Percentiles rank a stretch among this genome's conserved stretches.
Conservation (phyloP, 306 rosid species). For the Medicago lupulina region DNA sequence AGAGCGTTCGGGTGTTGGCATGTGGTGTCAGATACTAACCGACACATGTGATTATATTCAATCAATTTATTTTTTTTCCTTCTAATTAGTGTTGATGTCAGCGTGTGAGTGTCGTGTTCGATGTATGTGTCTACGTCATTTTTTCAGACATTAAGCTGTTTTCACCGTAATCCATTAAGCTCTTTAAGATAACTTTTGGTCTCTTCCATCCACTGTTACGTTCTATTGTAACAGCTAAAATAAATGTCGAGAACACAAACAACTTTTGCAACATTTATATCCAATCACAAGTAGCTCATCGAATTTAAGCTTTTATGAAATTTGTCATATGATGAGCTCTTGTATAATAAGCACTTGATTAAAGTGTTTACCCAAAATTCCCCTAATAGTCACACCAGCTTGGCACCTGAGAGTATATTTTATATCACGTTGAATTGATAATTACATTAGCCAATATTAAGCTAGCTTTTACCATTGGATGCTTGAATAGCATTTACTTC, state of each 20-base stretch:
- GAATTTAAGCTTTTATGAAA: not conserved
- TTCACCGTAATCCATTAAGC: not conserved
- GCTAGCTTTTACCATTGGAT: slow-evolving; percentile 19
- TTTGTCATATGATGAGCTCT: not conserved
- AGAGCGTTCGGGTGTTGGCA: no score
- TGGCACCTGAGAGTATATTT: slow-evolving; percentile 26
- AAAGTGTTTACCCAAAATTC: not conserved
- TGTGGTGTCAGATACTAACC: no score
- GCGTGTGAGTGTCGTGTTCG: no score
- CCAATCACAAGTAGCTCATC: not conserved
- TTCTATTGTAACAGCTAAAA: not conserved
- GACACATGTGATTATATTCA: no score
- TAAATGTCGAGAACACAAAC: not conserved
- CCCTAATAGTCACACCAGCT: slow-evolving; percentile 5
- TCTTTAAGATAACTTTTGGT: not conserved
- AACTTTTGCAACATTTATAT: not conserved
- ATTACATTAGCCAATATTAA: slow-evolving; percentile 18
- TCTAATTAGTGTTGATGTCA: no score
- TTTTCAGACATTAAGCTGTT: not conserved
- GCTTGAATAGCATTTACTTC: slow-evolving; percentile 34
- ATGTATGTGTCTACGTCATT: no score
- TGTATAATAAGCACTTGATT: not conserved
- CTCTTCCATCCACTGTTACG: not conserved
- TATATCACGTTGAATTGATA: slow-evolving; percentile 27
- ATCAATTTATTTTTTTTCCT: no score